Percentiles rank a stretch among this genome's conserved stretches.
phyloP scores from a whole-genome alignment of 306 rosid genomes.

The Nissolia schottii region DNA sequence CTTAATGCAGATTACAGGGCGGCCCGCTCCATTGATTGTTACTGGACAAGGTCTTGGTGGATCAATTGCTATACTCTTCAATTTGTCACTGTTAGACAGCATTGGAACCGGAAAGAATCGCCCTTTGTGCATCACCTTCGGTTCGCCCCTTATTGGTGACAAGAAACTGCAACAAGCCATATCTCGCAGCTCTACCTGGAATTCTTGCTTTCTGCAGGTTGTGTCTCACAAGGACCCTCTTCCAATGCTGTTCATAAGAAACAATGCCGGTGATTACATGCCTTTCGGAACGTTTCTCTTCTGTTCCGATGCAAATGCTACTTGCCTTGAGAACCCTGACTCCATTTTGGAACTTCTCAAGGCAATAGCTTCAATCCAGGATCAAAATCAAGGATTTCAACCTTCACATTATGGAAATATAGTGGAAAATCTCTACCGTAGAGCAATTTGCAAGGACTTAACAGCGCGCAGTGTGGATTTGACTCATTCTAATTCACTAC shows the following conservation, averaged over 20 bases:
- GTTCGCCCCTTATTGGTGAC: conserved; percentile 65
- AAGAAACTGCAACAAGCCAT: conserved; percentile 31
- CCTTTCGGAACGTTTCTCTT: conserved; percentile 76
- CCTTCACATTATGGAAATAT: conserved; percentile 28
- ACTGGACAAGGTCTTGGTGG: conserved; percentile 69
- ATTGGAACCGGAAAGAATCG: conserved; percentile 30
- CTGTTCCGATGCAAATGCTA: conserved; percentile 33
- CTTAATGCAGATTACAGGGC: conserved; percentile 26
- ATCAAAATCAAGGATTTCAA: conserved; percentile 4
- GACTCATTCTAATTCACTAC: conserved; percentile 4
- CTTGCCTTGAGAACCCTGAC: conserved; percentile 49
- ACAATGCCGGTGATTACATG: not conserved
- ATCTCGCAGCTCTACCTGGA: conserved; percentile 43
- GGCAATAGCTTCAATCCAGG: not conserved
- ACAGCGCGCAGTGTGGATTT: not conserved
- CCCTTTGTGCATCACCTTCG: conserved; percentile 77
- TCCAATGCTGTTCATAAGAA: conserved; percentile 12
- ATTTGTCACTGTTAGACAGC: conserved; percentile 42
- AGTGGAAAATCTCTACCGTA: conserved; percentile 22
- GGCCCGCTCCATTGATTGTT: conserved; percentile 31
- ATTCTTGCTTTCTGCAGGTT: conserved; percentile 64
- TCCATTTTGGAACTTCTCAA: conserved; percentile 27
- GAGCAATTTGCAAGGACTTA: conserved; percentile 16
- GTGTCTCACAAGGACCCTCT: conserved; percentile 46
- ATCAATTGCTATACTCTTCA: conserved; percentile 69